Conservation (phyloP, 345 rosid species). For the Boechera divaricarpa region DNA sequence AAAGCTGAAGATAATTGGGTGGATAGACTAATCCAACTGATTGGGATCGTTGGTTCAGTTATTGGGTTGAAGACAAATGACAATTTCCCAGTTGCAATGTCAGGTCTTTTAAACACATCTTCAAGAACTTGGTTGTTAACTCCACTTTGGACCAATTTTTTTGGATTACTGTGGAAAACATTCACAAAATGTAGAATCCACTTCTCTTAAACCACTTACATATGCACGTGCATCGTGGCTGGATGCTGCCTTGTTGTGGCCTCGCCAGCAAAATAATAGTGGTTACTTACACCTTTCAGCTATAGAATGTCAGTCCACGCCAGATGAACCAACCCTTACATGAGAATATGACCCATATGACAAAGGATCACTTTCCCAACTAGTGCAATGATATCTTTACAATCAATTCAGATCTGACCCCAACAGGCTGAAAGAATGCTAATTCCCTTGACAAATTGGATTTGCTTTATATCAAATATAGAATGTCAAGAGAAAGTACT, state of each 20-base stretch:
- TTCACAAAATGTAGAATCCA: conserved; percentile 49
- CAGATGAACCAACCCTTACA: conserved; percentile 87
- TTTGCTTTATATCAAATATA: background rate
- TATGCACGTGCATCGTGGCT: conserved; percentile 96
- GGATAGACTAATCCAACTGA: conserved; percentile 62
- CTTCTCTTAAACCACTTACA: conserved; percentile 95
- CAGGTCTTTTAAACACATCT: conserved; percentile 76
- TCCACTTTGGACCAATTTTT: conserved; percentile 59
- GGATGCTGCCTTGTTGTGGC: conserved; percentile 96
- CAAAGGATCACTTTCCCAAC: conserved; percentile 88
- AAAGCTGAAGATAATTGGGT: conserved; percentile 59
- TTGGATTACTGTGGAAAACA: conserved; percentile 40
- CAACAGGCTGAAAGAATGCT: background rate
- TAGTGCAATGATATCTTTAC: conserved; percentile 49
- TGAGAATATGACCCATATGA: conserved; percentile 93
- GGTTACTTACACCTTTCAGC: conserved; percentile 70
- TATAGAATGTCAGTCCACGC: conserved; percentile 73
- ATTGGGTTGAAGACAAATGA: conserved; percentile 61
- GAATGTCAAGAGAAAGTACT: no score
- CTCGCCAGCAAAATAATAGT: conserved; percentile 90
- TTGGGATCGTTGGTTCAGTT: conserved; percentile 55
- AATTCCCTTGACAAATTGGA: background rate
- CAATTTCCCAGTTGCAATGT: conserved; percentile 62
- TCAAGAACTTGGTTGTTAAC: conserved; percentile 53
- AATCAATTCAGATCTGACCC: background rate